A percentile compares a stretch with the other conserved stretches of the same genome.
Evolutionary conservation across 1,284 basidiomycete species (phyloP).

Genomic region (Boletellus deceptivus): DNA sequence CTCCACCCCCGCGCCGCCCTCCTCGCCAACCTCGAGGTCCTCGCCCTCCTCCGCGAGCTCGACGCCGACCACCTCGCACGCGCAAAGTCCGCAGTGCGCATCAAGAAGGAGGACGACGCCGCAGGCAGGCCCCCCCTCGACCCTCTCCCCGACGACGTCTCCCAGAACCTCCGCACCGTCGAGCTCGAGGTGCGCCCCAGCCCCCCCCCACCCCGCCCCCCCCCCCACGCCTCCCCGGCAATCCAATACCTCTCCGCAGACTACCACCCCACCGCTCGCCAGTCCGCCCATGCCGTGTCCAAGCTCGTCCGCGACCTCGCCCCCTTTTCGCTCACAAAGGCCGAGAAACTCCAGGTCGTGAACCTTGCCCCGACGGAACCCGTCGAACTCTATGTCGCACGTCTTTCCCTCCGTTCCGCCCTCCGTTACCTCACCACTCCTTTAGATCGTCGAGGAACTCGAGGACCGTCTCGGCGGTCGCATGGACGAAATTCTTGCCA

Average conservation of each 20-base stretch:
- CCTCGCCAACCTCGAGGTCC: slow-evolving; percentile 85
- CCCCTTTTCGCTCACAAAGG: slow-evolving; percentile 77
- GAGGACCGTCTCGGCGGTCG: slow-evolving; percentile 75
- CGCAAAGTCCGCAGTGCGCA: slow-evolving; percentile 58
- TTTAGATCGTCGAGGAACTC: slow-evolving; percentile 85
- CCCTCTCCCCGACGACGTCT: slow-evolving; percentile 50
- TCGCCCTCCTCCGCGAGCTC: slow-evolving; percentile 73
- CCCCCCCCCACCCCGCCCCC: neutral
- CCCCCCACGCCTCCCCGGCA: slow-evolving; percentile 45
- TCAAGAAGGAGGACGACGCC: slow-evolving; percentile 71
- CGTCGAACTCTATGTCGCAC: slow-evolving; percentile 88
- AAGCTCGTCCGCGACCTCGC: slow-evolving; percentile 67
- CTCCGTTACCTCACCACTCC: neutral
- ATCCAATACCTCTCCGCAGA: slow-evolving; percentile 79
- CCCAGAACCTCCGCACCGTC: slow-evolving; percentile 83
- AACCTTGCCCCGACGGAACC: slow-evolving; percentile 82
- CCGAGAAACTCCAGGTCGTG: slow-evolving; percentile 88
- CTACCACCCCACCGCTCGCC: slow-evolving; percentile 65
- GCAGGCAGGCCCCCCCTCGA: slow-evolving; percentile 36
- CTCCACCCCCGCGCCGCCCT: slow-evolving; percentile 76
- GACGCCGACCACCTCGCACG: slow-evolving; percentile 70
- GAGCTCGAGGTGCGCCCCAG: slow-evolving; percentile 74
- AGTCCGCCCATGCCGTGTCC: slow-evolving; percentile 65
- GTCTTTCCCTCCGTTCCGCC: slow-evolving; percentile 32
- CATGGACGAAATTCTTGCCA: slow-evolving; percentile 67